Evolutionary conservation across 805 yeast species (phyloP).

Genomic region (Huiozyma naganishii): DNA sequence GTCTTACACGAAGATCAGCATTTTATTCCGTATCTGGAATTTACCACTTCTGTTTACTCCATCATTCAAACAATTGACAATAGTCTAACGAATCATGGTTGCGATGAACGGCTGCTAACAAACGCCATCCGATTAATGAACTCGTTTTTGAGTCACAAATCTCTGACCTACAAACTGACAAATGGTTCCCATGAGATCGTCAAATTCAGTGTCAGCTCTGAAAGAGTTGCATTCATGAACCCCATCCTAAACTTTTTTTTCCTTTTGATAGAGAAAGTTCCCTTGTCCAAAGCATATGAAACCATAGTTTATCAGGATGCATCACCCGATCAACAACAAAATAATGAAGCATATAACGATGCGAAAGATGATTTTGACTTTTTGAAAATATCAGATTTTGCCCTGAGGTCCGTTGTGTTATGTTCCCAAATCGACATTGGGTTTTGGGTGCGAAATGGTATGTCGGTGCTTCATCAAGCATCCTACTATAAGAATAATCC

Average conservation of each 20-base stretch:
- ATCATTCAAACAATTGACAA: constrained; percentile 32
- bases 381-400: constrained; percentile 41
- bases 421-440: constrained; percentile 52
- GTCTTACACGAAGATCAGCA: constrained; percentile 47
- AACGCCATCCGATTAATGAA: constrained; percentile 30
- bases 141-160: constrained; percentile 22
- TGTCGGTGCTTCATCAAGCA: constrained; percentile 40
- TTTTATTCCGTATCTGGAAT: constrained; percentile 40
- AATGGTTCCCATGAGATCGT: constrained; percentile 21
- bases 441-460: constrained; percentile 69
- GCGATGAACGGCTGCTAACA: constrained; percentile 9
- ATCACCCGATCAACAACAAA: not conserved
- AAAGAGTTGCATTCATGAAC: constrained; percentile 45
- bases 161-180: constrained; percentile 16
- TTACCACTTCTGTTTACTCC: constrained; percentile 35
- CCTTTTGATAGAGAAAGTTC: constrained; percentile 23
- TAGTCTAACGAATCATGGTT: constrained; percentile 11
- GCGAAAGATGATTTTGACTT: constrained; percentile 26
- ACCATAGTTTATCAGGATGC: constrained; percentile 11
- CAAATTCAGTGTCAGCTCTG: constrained; percentile 35
- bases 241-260: constrained; percentile 52
- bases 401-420: constrained; percentile 50
- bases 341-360: too few relatives aligned
- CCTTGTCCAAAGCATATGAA: constrained; percentile 14
- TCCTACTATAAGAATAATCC: constrained; percentile 38